Evolutionary conservation across 2,329 filamentous ascomycete species (phyloP).

Genomic region (Amauroascus verrucosus): DNA sequence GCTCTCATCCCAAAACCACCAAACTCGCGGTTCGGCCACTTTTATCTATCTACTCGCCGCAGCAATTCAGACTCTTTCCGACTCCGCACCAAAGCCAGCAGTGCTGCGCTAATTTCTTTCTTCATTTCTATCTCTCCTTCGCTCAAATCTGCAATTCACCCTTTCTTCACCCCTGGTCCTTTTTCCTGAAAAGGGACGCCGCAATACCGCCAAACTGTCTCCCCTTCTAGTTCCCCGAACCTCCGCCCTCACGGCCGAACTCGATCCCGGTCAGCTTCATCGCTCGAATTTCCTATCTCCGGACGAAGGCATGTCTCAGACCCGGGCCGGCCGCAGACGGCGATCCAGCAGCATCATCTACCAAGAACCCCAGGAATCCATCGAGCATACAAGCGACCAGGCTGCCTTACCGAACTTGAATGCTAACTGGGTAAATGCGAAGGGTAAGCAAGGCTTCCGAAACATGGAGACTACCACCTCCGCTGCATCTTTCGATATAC

Average conservation of each 20-base stretch:
- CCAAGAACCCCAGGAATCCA: slow-evolving; percentile 88
- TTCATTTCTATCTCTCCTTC: background rate
- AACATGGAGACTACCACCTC: too few relatives aligned
- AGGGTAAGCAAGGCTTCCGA: slow-evolving; percentile 54
- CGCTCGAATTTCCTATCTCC: slow-evolving; percentile 36
- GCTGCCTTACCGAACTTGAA: slow-evolving; percentile 90
- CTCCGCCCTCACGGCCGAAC: slow-evolving; percentile 81
- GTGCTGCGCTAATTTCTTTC: slow-evolving; percentile 3
- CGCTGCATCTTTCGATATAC: too few relatives aligned
- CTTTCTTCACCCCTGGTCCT: background rate
- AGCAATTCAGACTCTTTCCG: too few relatives aligned
- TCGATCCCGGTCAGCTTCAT: slow-evolving; percentile 52
- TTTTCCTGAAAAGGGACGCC: slow-evolving; percentile 1
- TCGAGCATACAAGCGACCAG: slow-evolving; percentile 97
- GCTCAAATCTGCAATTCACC: background rate
- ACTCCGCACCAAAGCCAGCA: background rate
- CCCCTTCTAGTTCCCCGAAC: slow-evolving; percentile 80
- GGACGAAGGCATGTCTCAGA: slow-evolving; percentile 52
- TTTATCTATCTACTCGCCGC: background rate
- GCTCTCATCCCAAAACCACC: background rate
- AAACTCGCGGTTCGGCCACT: background rate
- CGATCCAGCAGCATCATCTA: slow-evolving; percentile 98
- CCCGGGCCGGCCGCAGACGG: slow-evolving; percentile 66
- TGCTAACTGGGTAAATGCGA: slow-evolving; percentile 97
- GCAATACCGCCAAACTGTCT: slow-evolving; percentile 92